Percentiles rank a stretch among this genome's conserved stretches.
Evolutionary conservation across 768 basidiomycete genomes (phyloP).

Genomic region (Thelephora ganbajun): DNA sequence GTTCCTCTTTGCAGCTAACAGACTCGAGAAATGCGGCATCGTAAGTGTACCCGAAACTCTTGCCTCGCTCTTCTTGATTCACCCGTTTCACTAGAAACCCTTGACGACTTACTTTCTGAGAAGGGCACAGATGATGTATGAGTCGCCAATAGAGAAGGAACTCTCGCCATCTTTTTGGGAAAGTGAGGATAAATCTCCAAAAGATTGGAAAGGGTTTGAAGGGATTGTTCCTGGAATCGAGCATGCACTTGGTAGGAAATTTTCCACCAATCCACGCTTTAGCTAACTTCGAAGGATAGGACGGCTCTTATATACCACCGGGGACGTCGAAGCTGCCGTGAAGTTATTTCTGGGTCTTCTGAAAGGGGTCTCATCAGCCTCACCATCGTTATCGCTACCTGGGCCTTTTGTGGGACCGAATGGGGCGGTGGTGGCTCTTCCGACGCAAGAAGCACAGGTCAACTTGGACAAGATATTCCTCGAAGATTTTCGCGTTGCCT

Average conservation of each 20-base stretch:
- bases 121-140: slow-evolving; percentile 53
- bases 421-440: slow-evolving; percentile 9
- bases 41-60: slow-evolving; percentile 28
- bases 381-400: slow-evolving; percentile 6
- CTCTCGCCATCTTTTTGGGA: slow-evolving; percentile 78
- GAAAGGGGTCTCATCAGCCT: slow-evolving; percentile 23
- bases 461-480: slow-evolving; percentile 55
- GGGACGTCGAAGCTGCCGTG: slow-evolving; percentile 67
- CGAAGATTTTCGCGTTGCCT: slow-evolving; percentile 83
- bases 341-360: slow-evolving; percentile 66
- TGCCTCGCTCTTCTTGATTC: slow-evolving; percentile 1
- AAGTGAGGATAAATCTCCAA: slow-evolving; percentile 38
- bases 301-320: slow-evolving; percentile 81
- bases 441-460: slow-evolving; percentile 10
- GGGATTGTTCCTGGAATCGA: slow-evolving; percentile 62
- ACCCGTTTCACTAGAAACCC: slow-evolving; percentile 44
- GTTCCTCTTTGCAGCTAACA: slow-evolving; percentile 65
- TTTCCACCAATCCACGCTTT: background rate
- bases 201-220: slow-evolving; percentile 33
- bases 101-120: slow-evolving; percentile 73
- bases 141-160: slow-evolving; percentile 31
- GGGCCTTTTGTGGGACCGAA: slow-evolving; percentile 5
- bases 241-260: slow-evolving; percentile 52
- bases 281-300: slow-evolving; percentile 29
- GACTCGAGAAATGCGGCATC: slow-evolving; percentile 74